These are phyloP conservation scores for Cenchrus purpureus DNA, from an alignment of 176 grass and related monocot genomes.

Conservation along the genomic window DNA sequence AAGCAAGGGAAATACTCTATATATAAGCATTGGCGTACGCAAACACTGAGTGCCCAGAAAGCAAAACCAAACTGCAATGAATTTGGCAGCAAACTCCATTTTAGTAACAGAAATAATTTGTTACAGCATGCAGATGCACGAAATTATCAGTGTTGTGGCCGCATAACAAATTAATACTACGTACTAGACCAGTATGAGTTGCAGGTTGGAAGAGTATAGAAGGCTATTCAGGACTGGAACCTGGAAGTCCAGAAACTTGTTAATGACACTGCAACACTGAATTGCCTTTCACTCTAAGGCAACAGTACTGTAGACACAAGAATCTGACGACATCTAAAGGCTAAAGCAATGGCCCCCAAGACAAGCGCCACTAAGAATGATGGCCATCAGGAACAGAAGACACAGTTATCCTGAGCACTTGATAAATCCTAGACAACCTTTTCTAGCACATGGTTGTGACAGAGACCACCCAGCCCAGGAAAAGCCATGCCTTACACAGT, in stretches of 20 bases:
- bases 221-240: constrained; percentile 27
- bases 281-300: constrained; percentile 50
- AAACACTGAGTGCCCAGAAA: not conserved
- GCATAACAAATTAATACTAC: constrained; percentile 6
- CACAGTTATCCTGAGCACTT: constrained; percentile 47
- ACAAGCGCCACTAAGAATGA: constrained; percentile 45
- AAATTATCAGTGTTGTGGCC: not conserved
- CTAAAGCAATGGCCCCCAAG: constrained; percentile 40
- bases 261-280: constrained; percentile 14
- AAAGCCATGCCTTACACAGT: constrained; percentile 37
- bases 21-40: not conserved
- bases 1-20: constrained; percentile 9
- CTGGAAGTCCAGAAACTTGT: constrained; percentile 26
- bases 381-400: constrained; percentile 39
- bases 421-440: constrained; percentile 45
- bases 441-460: constrained; percentile 52
- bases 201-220: constrained; percentile 13
- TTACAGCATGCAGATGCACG: not conserved
- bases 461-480: constrained; percentile 36
- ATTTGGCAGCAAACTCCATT: constrained; percentile 19
- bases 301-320: constrained; percentile 39
- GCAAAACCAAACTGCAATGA: constrained; percentile 3
- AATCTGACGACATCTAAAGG: constrained; percentile 45
- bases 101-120: constrained; percentile 14
- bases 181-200: not conserved